Evolutionary conservation across 75 land plant genomes (phyloP), one percentile per base, ranked within the genome.

Genomic region (Cryptomeria japonica): DNA sequence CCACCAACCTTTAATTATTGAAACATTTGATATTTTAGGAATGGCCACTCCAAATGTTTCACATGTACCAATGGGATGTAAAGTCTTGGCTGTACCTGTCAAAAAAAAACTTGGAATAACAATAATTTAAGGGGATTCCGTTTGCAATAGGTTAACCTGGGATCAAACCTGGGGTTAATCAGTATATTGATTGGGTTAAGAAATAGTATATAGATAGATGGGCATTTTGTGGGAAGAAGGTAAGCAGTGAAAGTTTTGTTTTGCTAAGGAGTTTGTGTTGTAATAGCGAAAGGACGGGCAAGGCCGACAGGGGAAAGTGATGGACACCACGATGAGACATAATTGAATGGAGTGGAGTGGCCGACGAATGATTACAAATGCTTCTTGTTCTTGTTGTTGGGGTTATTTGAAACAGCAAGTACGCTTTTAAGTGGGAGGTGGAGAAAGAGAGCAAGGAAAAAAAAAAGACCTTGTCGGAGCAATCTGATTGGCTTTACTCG

Each of bases 311-410:
- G 12, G 82, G 25, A 79, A 41, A 41, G 82, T 79, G 82, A 79
- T 79, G 82, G 82, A 79, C 82, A 8, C 46, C 70, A 64, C 2
- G 70, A 25, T 25, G 5, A 7, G 46, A 79, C 42, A 79, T 79
- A 39, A 79, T 79, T 79, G 82, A 79, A 41, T 64, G 70, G 70
- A 64, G n/a, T 64, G 70, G 70, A 64, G n/a, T 64, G 10, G n/a
- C 8, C n/a, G 70, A 64, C n/a, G 70, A 64, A 64, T 64, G 28
- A 25, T 28, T 25, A 64, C 28, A 25, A 64, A 64, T 6, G 70
- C 70, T 58, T 42, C 39, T 42, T 42, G n/a, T 28, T 41, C 5
- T 46, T 28, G 6, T n/a, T 46, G 84, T 82, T 82, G 53, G 84
- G 47, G 46, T 46, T 39, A 82, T 82, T 46, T 82, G n/a, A 13